Base-by-base conservation (phyloP, 2,329 filamentous ascomycete species). In the Sarocladiaceae sp. region DNA sequence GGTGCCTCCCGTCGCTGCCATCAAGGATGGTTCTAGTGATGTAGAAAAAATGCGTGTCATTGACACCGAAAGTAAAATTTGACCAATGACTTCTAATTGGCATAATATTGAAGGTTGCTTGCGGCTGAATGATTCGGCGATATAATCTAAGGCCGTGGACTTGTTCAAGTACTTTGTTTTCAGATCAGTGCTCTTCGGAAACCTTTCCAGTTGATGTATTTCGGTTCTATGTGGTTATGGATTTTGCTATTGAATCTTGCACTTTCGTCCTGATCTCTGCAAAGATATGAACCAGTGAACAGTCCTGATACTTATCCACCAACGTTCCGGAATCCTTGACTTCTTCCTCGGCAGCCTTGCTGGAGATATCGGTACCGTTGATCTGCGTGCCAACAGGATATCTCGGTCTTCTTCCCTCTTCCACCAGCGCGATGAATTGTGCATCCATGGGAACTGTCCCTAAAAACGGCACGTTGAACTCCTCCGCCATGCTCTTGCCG, bases 401-500 rank as follows among this genome's bases (percentile, higher is more conserved):
- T 13, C 69, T 68, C 12, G 85, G 86, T 50, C 69, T 63, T 47
- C 61, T 67, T 12, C 73, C 77, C 48, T 87, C 88, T 63, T 97
- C 91, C 33, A 98, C 80, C 57, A 98, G 65, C 52, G 84, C 77
- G 37, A 93, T 85, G 60, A 97, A 96, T 56, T 90, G 87, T 16
- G 89, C 87, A 66, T 98, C 93, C 57, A 98, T 89, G 1, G 93
- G 93, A 29, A 97, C 82, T 21, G 80, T 82, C 2, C 90, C 93
- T 44, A 97, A 65, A 56, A 96, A 97, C 13, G 77, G 79, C 27
- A 97, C 87, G 1, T 71, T 72, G 59, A 95, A 93, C 54, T 97
- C 89, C 39, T 78, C 69, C 6, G 91, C 89, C 89, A 98, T 95
- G 19, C 85, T 76, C 61, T 87, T 73, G 6, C 93, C 93, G 3